Evolutionary conservation across 2,329 filamentous ascomycete species (phyloP).

Genomic region (Colletotrichum incanum): DNA sequence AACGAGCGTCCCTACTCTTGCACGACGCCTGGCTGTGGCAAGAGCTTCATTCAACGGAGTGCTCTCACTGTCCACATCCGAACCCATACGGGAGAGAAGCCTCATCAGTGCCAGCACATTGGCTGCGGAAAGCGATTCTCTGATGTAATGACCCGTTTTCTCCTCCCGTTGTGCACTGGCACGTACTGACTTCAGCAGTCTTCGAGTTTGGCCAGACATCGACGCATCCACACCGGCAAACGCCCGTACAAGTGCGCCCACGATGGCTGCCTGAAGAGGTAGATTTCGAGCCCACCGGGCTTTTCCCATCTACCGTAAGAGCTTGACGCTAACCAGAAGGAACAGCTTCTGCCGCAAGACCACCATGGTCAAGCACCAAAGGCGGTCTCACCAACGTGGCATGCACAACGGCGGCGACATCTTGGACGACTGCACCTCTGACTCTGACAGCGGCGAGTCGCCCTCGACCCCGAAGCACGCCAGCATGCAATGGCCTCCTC

Average conservation of each 20-base stretch:
- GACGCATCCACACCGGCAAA: conserved; percentile 77
- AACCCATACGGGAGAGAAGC: conserved; percentile 81
- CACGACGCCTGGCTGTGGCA: conserved; percentile 72
- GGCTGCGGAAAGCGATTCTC: conserved; percentile 80
- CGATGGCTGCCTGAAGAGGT: conserved; percentile 75
- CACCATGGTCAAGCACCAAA: conserved; percentile 79
- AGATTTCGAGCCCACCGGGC: conserved; percentile 43
- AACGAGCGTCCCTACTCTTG: conserved; percentile 79
- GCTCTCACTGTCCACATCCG: conserved; percentile 80
- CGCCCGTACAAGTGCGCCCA: conserved; percentile 76
- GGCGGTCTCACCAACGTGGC: conserved; percentile 73
- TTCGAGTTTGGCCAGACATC: conserved; percentile 76
- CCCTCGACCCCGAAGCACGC: conserved; percentile 72
- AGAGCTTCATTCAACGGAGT: conserved; percentile 81
- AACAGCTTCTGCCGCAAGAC: conserved; percentile 80
- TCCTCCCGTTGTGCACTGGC: neutral
- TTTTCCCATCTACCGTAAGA: too few relatives aligned
- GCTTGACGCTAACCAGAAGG: conserved; percentile 43
- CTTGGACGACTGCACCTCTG: conserved; percentile 69
- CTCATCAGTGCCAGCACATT: conserved; percentile 76
- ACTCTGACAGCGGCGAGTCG: conserved; percentile 72
- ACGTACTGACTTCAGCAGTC: conserved; percentile 64
- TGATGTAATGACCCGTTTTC: conserved; percentile 67
- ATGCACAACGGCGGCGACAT: conserved; percentile 70
- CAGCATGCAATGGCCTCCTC: conserved; percentile 66